Percentiles rank a stretch among this genome's conserved stretches.
phyloP scores from a whole-genome alignment of 352 stramenopile genomes.

The Phytophthora melonis region DNA sequence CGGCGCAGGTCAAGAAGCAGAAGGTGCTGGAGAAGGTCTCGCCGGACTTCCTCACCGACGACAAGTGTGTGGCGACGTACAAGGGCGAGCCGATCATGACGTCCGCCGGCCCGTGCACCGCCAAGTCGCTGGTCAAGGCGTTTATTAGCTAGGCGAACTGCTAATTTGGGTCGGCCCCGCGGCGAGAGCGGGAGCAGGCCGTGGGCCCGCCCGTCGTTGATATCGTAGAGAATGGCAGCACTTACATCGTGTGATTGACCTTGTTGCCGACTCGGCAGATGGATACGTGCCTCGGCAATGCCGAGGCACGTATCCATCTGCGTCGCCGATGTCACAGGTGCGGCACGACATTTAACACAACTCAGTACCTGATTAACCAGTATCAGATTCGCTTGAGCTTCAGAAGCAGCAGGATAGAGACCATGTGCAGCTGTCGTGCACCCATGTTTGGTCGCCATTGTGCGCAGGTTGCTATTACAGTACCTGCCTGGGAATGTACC shows the following conservation, averaged over 20 bases:
- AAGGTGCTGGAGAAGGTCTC: constrained; percentile 87
- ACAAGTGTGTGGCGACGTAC: constrained; percentile 76
- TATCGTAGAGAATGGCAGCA: constrained; percentile 26
- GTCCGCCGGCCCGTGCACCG: constrained; percentile 65
- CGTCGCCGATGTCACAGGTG: not conserved
- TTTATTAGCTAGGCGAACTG: constrained; percentile 72
- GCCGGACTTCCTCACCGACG: constrained; percentile 77
- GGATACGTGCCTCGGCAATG: too few species aligned
- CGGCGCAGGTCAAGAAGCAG: constrained; percentile 89
- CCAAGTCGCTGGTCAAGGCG: constrained; percentile 68
- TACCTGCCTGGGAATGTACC: too few species aligned
- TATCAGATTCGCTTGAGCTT: not conserved
- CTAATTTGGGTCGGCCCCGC: constrained; percentile 1
- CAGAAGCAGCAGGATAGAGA: too few species aligned
- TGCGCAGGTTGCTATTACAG: too few species aligned
- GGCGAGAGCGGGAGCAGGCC: constrained; percentile 2
- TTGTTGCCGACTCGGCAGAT: not conserved
- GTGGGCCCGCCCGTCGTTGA: constrained; percentile 9
- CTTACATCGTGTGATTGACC: not conserved
- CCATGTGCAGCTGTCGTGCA: too few species aligned
- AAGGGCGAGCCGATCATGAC: constrained; percentile 82
- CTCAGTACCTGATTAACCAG: not conserved
- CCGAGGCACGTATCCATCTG: not conserved
- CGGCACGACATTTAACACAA: not conserved
- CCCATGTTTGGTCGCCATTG: too few species aligned